A percentile compares a stretch with the other conserved stretches of the same genome.
phyloP scores from a whole-genome alignment of 1,284 basidiomycete species.

The Ceratobasidium sp. region DNA sequence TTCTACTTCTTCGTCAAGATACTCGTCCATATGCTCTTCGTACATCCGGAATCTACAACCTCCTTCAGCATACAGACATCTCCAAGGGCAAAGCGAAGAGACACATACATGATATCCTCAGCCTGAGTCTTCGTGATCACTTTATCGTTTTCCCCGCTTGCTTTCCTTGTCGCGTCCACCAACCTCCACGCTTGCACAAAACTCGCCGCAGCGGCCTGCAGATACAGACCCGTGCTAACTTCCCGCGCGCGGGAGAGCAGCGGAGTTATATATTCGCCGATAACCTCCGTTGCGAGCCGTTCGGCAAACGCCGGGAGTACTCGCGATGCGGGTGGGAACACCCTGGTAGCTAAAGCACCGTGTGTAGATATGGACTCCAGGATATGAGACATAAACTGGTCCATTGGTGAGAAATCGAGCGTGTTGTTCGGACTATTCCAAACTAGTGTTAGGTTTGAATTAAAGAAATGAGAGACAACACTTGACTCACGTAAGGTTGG shows the following conservation, averaged over 20 bases:
- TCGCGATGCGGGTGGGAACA: slow-evolving; percentile 85
- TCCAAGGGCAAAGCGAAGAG: slow-evolving; percentile 35
- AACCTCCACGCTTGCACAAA: slow-evolving; percentile 91
- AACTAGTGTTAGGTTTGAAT: slow-evolving; percentile 53
- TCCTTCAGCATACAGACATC: slow-evolving; percentile 35
- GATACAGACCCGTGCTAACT: slow-evolving; percentile 79
- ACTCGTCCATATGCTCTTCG: slow-evolving; percentile 95
- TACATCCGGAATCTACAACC: slow-evolving; percentile 87
- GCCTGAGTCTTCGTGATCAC: slow-evolving; percentile 61
- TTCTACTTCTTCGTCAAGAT: slow-evolving; percentile 93
- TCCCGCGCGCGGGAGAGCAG: slow-evolving; percentile 84
- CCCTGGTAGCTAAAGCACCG: slow-evolving; percentile 82
- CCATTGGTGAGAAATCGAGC: slow-evolving; percentile 93
- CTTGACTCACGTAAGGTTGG: slow-evolving; percentile 83
- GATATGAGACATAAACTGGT: slow-evolving; percentile 84
- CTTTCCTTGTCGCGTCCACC: slow-evolving; percentile 69
- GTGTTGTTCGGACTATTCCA: slow-evolving; percentile 55
- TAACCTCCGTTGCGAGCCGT: slow-evolving; percentile 81
- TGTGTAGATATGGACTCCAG: slow-evolving; percentile 77
- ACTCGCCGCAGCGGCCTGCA: slow-evolving; percentile 89
- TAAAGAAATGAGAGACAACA: background rate
- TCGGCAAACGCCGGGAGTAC: slow-evolving; percentile 84
- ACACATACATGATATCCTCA: slow-evolving; percentile 84
- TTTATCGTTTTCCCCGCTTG: slow-evolving; percentile 50
- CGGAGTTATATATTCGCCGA: slow-evolving; percentile 88